Conservation (phyloP, 306 rosid genomes). For the Vigna radiata region DNA sequence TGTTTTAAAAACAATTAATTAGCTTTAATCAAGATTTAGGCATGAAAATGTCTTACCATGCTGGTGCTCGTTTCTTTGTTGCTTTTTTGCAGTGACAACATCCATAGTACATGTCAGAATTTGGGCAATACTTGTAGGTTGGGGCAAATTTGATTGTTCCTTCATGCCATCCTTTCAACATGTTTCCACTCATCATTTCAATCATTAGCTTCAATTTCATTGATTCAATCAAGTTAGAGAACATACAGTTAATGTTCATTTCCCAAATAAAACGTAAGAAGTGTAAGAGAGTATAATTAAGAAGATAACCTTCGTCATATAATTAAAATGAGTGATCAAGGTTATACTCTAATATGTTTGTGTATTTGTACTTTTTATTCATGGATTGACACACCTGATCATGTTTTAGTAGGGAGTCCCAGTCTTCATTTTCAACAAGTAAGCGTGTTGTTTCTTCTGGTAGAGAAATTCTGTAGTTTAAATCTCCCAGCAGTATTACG, state of each 20-base stretch:
- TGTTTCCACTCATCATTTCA: conserved; percentile 67
- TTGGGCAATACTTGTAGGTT: conserved; percentile 81
- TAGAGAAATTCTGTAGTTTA: conserved; percentile 81
- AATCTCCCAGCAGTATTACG: conserved; percentile 82
- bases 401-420: conserved; percentile 69
- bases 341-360: too few species aligned
- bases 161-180: conserved; percentile 79
- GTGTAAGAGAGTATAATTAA: too few species aligned
- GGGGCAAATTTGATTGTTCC: conserved; percentile 80
- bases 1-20: too few species aligned
- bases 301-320: too few species aligned
- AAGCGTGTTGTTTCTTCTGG: conserved; percentile 76
- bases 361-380: too few species aligned
- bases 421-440: conserved; percentile 60
- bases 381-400: conserved; percentile 68
- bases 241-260: too few species aligned
- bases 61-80: conserved; percentile 77
- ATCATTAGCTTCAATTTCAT: conserved; percentile 68
- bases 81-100: conserved; percentile 50
- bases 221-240: conserved; percentile 16
- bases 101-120: conserved; percentile 77
- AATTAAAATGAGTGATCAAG: not conserved
- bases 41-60: conserved; percentile 60
- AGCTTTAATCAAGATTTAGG: too few species aligned
- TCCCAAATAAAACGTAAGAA: too few species aligned